phyloP scores from a whole-genome alignment of 2,329 filamentous ascomycete species.

The Fusarium sp. region DNA sequence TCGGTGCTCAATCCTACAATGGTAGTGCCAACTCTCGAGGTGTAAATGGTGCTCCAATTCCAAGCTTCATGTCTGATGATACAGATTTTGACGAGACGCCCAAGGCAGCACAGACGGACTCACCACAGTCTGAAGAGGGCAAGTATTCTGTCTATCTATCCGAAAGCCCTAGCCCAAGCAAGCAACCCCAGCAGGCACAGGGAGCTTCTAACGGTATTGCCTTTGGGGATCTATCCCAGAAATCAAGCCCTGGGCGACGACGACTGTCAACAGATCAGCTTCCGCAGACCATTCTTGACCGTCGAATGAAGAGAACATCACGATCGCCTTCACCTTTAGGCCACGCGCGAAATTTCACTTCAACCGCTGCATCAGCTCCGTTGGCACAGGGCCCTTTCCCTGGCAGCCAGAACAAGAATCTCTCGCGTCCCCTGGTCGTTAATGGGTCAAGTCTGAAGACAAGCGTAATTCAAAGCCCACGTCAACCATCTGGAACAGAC shows the following conservation, averaged over 20 bases:
- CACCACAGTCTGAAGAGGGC: slow-evolving; percentile 65
- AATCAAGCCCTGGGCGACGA: slow-evolving; percentile 57
- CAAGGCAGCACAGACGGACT: slow-evolving; percentile 59
- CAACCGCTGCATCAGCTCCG: slow-evolving; percentile 58
- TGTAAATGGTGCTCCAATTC: slow-evolving; percentile 66
- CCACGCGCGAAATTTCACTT: slow-evolving; percentile 62
- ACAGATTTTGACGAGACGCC: slow-evolving; percentile 63
- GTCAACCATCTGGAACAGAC: slow-evolving; percentile 35
- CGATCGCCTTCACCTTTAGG: slow-evolving; percentile 71
- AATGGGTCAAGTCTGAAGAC: slow-evolving; percentile 63
- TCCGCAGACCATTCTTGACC: slow-evolving; percentile 68
- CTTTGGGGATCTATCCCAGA: slow-evolving; percentile 63
- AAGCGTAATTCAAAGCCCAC: slow-evolving; percentile 49
- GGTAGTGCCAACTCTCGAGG: slow-evolving; percentile 57
- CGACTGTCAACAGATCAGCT: slow-evolving; percentile 68
- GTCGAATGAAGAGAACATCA: slow-evolving; percentile 67
- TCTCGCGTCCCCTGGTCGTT: slow-evolving; percentile 66
- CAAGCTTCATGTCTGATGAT: slow-evolving; percentile 71
- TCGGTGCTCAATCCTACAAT: slow-evolving; percentile 54
- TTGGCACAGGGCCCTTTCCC: slow-evolving; percentile 58
- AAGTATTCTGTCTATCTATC: slow-evolving; percentile 49
- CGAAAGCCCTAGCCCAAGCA: slow-evolving; percentile 49
- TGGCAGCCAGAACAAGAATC: slow-evolving; percentile 53
- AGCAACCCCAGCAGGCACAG: slow-evolving; percentile 47
- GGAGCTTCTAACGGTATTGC: slow-evolving; percentile 58